phyloP scores from a whole-genome alignment of 1,139 yeast genomes.

The Geotrichum siamense region DNA sequence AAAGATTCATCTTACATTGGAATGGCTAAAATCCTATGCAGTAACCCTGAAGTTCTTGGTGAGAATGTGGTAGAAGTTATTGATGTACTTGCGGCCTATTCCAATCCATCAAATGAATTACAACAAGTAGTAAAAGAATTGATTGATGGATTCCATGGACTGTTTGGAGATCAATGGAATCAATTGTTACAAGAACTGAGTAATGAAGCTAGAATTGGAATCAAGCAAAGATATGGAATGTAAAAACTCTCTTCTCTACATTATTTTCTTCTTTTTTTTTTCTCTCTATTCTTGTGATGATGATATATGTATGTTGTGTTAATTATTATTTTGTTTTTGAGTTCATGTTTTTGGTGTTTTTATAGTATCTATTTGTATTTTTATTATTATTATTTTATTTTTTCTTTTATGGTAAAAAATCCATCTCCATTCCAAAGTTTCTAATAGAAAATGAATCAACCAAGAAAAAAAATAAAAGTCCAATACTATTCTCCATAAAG shows the following conservation, averaged over 20 bases:
- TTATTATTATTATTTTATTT: too few species aligned
- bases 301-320: too few species aligned
- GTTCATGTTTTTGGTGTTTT: too few species aligned
- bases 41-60: constrained; percentile 60
- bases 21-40: constrained; percentile 56
- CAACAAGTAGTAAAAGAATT: constrained; percentile 31
- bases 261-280: neutral
- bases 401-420: too few species aligned
- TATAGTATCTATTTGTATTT: too few species aligned
- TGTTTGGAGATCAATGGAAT: constrained; percentile 31
- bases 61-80: constrained; percentile 50
- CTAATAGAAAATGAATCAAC: too few species aligned
- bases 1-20: constrained; percentile 76
- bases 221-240: constrained; percentile 9
- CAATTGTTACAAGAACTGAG: constrained; percentile 16
- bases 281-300: neutral
- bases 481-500: too few species aligned
- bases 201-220: constrained; percentile 8
- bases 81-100: constrained; percentile 57
- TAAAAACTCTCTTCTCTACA: neutral
- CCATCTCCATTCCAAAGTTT: too few species aligned
- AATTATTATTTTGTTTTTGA: too few species aligned
- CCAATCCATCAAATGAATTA: constrained; percentile 36
- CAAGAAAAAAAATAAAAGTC: too few species aligned
- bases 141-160: constrained; percentile 34